These are phyloP conservation scores for Adansonia grandidieri DNA, from an alignment of 441 rosid genomes.

Conservation along the genomic window DNA sequence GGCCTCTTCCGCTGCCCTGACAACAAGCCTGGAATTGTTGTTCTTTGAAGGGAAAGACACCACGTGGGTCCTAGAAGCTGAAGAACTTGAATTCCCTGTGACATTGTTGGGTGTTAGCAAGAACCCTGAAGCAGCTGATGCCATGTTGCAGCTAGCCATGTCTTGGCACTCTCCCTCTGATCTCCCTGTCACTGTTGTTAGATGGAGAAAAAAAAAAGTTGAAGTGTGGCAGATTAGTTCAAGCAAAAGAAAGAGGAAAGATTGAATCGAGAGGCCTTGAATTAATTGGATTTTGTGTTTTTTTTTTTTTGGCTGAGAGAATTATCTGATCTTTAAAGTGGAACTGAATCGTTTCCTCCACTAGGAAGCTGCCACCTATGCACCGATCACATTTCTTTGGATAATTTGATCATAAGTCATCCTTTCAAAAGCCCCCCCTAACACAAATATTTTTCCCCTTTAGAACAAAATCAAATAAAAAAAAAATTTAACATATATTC, in stretches of 20 bases:
- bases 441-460: no score
- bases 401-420: conserved; percentile 47
- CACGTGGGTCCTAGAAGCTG: conserved; percentile 46
- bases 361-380: conserved; percentile 61
- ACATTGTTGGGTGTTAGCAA: conserved; percentile 50
- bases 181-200: no score
- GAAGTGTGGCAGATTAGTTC: neutral
- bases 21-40: conserved; percentile 56
- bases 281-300: conserved; percentile 26
- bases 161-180: neutral
- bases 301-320: neutral
- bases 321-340: conserved; percentile 45
- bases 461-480: no score
- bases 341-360: conserved; percentile 56
- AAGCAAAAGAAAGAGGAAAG: conserved; percentile 21
- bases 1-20: conserved; percentile 64
- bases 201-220: neutral
- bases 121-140: conserved; percentile 80
- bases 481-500: no score
- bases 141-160: conserved; percentile 70
- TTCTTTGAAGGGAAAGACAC: conserved; percentile 52
- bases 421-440: neutral
- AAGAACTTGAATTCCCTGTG: conserved; percentile 34
- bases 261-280: conserved; percentile 46
- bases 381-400: conserved; percentile 57